phyloP scores from a whole-genome alignment of 176 grass and related monocot genomes.

The Eleusine coracana region DNA sequence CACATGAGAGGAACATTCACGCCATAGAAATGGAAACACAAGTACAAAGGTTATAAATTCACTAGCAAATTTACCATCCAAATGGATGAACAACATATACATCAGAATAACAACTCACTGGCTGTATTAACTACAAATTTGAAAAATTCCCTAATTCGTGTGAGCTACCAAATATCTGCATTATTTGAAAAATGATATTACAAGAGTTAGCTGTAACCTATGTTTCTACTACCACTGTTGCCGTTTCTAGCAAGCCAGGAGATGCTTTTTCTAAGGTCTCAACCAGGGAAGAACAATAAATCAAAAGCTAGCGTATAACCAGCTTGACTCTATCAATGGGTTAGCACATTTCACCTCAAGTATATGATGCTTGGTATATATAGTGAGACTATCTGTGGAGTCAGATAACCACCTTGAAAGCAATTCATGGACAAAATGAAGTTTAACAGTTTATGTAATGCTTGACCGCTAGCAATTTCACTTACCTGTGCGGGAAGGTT shows the following conservation, averaged over 20 bases:
- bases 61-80: not conserved
- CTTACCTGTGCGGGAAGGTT: slow-evolving; percentile 94
- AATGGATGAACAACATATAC: not conserved
- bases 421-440: slow-evolving; percentile 16
- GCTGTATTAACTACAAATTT: not conserved
- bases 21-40: not conserved
- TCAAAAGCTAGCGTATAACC: not conserved
- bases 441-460: not conserved
- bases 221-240: not conserved
- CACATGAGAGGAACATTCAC: not conserved
- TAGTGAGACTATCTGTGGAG: not conserved
- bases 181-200: not conserved
- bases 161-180: not conserved
- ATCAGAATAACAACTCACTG: not conserved
- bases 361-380: not conserved
- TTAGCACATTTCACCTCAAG: not conserved
- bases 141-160: not conserved
- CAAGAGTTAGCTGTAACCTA: not conserved
- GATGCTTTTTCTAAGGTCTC: not conserved
- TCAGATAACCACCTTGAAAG: not conserved
- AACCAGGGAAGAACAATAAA: not conserved
- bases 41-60: slow-evolving; percentile 18
- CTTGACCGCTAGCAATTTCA: not conserved
- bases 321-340: not conserved
- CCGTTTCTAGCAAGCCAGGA: not conserved